Evolutionary conservation across 805 yeast species (phyloP), one percentile per base, ranked within the genome.

Genomic region (Starmerella bombicola): DNA sequence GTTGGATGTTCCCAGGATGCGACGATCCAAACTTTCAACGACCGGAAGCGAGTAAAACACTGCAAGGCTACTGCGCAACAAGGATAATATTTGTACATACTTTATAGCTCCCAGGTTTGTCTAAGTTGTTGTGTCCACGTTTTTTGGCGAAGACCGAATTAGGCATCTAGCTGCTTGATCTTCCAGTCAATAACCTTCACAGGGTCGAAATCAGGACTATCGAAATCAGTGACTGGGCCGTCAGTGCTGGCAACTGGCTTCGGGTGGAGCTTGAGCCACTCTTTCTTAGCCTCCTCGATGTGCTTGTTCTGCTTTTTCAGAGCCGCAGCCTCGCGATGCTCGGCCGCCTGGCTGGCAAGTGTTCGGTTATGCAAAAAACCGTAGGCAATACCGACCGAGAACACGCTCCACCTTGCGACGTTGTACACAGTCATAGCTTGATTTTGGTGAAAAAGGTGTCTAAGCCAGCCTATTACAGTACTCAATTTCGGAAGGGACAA

Each of bases 141-240:
- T n/a, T n/a, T n/a, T n/a, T n/a, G n/a, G n/a, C n/a, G n/a, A n/a
- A n/a, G n/a, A n/a, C n/a, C n/a, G n/a, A 9, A 10, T 38, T 33
- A 38, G 17, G 46, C 46, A 26, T 43, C 38, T 24, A 43, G 47
- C 37, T 43, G 45, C 37, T 48, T 40, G 40, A 50, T 24, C 34
- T 38, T 32, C 52, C 47, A 45, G 42, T 52, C 56, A 37, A 61
- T 52, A 49, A 50, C 56, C 52, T 61, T 59, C 42, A 60, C 95
- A 55, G 80, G 72, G 62, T 86, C 97, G 62, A 84, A 73, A 67
- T 85, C 80, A 51, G 93, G 91, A 65, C 85, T 94, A 56, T 83
- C 88, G 60, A 85, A 70, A 66, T 86, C 71, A 39, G 70, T 67
- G 33, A 64, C 52, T n/a, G 69, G 63, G 36, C 67, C 53, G 23